These are phyloP conservation scores for Phellopilus nigrolimitatus DNA, from an alignment of 1,284 basidiomycete species.

Conservation along the genomic window DNA sequence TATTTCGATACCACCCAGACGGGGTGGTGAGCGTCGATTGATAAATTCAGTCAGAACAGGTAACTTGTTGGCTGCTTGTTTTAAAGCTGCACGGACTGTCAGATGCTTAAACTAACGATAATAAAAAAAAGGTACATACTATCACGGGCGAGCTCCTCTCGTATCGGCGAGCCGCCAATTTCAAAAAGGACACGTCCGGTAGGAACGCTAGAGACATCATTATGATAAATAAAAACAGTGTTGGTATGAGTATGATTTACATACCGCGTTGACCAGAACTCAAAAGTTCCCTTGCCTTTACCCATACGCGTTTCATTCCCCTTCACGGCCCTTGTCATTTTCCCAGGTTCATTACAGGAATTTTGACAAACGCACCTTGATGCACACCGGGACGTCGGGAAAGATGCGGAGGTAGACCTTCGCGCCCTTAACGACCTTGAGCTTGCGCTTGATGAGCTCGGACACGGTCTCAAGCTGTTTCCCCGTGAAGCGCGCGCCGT, in stretches of 20 bases:
- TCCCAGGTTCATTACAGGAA: not conserved
- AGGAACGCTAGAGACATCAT: constrained; percentile 56
- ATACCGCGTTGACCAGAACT: constrained; percentile 94
- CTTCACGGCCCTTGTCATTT: constrained; percentile 34
- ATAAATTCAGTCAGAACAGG: constrained; percentile 92
- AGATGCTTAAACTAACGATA: constrained; percentile 1
- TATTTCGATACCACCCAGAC: constrained; percentile 71
- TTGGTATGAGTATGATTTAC: constrained; percentile 25
- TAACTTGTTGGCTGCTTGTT: constrained; percentile 86
- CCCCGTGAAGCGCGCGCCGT: constrained; percentile 81
- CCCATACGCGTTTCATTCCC: constrained; percentile 99
- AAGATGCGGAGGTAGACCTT: constrained; percentile 90
- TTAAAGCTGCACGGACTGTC: constrained; percentile 57
- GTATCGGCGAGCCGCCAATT: constrained; percentile 86
- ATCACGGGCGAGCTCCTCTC: constrained; percentile 90
- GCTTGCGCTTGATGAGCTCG: constrained; percentile 86
- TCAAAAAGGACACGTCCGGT: constrained; percentile 95
- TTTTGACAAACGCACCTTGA: constrained; percentile 61
- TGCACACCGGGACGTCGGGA: constrained; percentile 95
- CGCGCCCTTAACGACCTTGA: constrained; percentile 88
- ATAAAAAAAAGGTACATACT: constrained; percentile 46
- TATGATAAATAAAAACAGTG: not conserved
- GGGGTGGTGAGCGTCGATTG: constrained; percentile 61
- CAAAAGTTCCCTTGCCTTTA: constrained; percentile 97
- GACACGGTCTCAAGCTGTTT: constrained; percentile 88